Evolutionary conservation across 2,329 filamentous ascomycete species (phyloP), one percentile per base, ranked within the genome.

Genomic region (Furcasterigmium sp.): DNA sequence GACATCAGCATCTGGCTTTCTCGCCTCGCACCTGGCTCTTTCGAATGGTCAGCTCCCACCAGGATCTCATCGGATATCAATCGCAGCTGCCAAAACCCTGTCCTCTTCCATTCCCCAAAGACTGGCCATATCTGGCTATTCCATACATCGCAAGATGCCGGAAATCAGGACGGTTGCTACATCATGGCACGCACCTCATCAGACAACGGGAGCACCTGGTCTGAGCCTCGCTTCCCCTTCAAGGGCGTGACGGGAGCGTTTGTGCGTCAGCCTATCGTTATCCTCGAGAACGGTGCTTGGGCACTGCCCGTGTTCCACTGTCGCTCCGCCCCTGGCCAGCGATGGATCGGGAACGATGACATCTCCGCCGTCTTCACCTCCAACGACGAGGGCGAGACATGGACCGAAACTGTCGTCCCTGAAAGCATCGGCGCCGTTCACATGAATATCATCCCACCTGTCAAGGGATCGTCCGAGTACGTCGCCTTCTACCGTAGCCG

Each of bases 291-390:
- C 13, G 62, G 62, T 0, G 58, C 63, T 0, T 70, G 69, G 67
- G 56, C 65, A 0, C 46, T 71, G 6, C 68, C 69, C 2, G 61
- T 67, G 2, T 72, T 67, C 48, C 63, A 68, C 48, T 72, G 68
- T 39, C 60, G 67, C 5, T 60, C 61, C 0, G 57, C 61, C 2
- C 56, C 60, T 0, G 68, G 67, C 0, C 60, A 63, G 5, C 53
- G 66, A 13, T 71, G 69, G 69, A 59, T 69, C 3, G 69, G 68
- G 1, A 69, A 61, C 28, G 63, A 72, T 34, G 69, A 72, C 20
- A 60, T 68, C 1, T 67, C 68, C 0, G 62, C 59, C 0, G 46
- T 71, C 2, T 56, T 65, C 7, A 61, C 61, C 34, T 64, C 63
- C 2, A 42, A 48, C 3, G 66, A 72, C 17, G 49, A 55, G 5